phyloP scores from a whole-genome alignment of 306 rosid genomes.

The Cicer yamashitae region DNA sequence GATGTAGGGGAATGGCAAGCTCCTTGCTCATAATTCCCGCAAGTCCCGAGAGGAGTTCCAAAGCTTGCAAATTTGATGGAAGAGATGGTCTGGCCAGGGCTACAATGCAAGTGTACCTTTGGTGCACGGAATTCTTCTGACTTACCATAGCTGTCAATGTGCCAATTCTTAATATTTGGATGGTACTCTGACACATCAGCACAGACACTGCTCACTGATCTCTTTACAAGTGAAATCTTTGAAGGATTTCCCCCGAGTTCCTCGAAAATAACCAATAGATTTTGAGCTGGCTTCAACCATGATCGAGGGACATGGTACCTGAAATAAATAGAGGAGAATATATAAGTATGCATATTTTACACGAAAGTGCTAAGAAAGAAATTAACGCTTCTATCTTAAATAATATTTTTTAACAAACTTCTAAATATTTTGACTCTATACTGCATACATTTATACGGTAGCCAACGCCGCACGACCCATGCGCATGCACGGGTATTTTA shows the following conservation, averaged over 20 bases:
- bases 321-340: neutral
- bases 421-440: too few species aligned
- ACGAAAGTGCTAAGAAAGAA: too few species aligned
- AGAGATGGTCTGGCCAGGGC: slow-evolving; percentile 67
- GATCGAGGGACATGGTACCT: slow-evolving; percentile 92
- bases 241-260: slow-evolving; percentile 76
- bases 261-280: slow-evolving; percentile 74
- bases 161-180: slow-evolving; percentile 55
- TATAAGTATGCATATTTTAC: too few species aligned
- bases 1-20: slow-evolving; percentile 72
- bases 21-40: slow-evolving; percentile 73
- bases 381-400: too few species aligned
- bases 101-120: slow-evolving; percentile 64
- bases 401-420: too few species aligned
- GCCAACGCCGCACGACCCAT: too few species aligned
- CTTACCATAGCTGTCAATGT: slow-evolving; percentile 49
- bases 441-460: too few species aligned
- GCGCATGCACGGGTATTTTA: too few species aligned
- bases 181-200: slow-evolving; percentile 65
- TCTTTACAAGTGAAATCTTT: slow-evolving; percentile 60
- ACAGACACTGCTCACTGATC: slow-evolving; percentile 67
- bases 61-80: slow-evolving; percentile 81
- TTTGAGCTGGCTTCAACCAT: slow-evolving; percentile 74
- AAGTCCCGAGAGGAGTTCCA: slow-evolving; percentile 81
- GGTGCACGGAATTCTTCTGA: slow-evolving; percentile 53